Conservation (phyloP, 2,329 filamentous ascomycete species). For the Penicillium vulpinum region DNA sequence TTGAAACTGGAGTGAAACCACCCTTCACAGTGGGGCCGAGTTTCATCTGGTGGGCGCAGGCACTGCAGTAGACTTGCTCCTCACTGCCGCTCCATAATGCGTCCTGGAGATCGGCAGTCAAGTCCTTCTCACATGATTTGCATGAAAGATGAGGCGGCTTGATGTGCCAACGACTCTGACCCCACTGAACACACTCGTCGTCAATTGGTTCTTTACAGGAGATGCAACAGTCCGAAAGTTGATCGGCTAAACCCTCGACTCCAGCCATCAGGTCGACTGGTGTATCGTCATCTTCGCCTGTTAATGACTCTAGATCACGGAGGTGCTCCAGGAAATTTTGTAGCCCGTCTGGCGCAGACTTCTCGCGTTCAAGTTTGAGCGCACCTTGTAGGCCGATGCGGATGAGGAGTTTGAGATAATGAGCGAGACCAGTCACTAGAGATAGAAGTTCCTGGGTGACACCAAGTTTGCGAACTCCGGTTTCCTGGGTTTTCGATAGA, state of each 20-base stretch:
- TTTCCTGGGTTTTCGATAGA: slow-evolving; percentile 91
- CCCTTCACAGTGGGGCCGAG: slow-evolving; percentile 57
- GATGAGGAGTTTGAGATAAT: slow-evolving; percentile 96
- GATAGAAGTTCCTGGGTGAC: slow-evolving; percentile 98
- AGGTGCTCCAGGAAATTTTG: slow-evolving; percentile 82
- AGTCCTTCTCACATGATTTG: slow-evolving; percentile 69
- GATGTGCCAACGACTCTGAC: slow-evolving; percentile 79
- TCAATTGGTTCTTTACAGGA: slow-evolving; percentile 85
- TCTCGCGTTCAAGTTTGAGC: slow-evolving; percentile 85
- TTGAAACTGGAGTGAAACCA: slow-evolving; percentile 75
- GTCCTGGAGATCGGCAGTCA: slow-evolving; percentile 67
- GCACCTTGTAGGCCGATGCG: slow-evolving; percentile 94
- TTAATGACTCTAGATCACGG: slow-evolving; percentile 74
- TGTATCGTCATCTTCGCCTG: slow-evolving; percentile 62
- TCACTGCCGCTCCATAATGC: slow-evolving; percentile 70
- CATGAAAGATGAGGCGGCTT: slow-evolving; percentile 67
- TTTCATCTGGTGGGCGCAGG: slow-evolving; percentile 56
- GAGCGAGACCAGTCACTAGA: slow-evolving; percentile 89
- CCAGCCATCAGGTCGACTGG: slow-evolving; percentile 66
- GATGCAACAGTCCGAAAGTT: slow-evolving; percentile 80
- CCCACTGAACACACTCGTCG: slow-evolving; percentile 80
- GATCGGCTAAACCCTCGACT: slow-evolving; percentile 66
- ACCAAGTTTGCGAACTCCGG: slow-evolving; percentile 82
- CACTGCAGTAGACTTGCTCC: slow-evolving; percentile 68
- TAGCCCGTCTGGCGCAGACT: slow-evolving; percentile 70